Percentiles rank a stretch among this genome's conserved stretches.
Evolutionary conservation across 306 rosid genomes (phyloP).

Genomic region (Quillaja saponaria): DNA sequence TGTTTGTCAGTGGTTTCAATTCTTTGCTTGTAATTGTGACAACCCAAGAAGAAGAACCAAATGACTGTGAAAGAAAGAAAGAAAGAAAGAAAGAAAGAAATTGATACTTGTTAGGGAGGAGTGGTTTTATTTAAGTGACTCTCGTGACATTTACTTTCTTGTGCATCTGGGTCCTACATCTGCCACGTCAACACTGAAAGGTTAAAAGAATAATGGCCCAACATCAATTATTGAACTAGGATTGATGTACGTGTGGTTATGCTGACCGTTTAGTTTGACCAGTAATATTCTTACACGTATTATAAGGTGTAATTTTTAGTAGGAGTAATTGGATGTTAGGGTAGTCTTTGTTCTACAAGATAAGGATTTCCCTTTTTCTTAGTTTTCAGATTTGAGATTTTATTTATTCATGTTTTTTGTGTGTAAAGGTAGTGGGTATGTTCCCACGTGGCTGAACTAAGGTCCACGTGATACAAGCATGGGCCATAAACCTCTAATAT

Average conservation of each 20-base stretch:
- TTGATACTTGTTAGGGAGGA: neutral
- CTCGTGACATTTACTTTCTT: neutral
- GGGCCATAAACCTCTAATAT: neutral
- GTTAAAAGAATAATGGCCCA: no score
- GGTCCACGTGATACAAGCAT: conserved; percentile 12
- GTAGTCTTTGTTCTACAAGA: no score
- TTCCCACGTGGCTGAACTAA: conserved; percentile 15
- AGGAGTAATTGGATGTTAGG: neutral
- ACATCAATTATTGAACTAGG: no score
- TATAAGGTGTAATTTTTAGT: no score
- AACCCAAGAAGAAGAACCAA: no score
- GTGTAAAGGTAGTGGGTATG: neutral
- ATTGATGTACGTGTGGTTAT: neutral
- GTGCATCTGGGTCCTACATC: conserved; percentile 29
- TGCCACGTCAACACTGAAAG: conserved; percentile 24
- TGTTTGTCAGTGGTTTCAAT: neutral
- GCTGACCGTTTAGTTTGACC: no score
- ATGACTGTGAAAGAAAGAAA: no score
- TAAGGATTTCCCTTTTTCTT: neutral
- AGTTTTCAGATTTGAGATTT: no score
- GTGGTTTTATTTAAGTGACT: conserved; percentile 29
- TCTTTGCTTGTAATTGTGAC: neutral
- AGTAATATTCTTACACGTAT: no score
- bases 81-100: conserved; percentile 2
- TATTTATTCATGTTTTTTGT: neutral